Conservation (phyloP, 169 alveolate genomes). For the Fabrea salina region DNA sequence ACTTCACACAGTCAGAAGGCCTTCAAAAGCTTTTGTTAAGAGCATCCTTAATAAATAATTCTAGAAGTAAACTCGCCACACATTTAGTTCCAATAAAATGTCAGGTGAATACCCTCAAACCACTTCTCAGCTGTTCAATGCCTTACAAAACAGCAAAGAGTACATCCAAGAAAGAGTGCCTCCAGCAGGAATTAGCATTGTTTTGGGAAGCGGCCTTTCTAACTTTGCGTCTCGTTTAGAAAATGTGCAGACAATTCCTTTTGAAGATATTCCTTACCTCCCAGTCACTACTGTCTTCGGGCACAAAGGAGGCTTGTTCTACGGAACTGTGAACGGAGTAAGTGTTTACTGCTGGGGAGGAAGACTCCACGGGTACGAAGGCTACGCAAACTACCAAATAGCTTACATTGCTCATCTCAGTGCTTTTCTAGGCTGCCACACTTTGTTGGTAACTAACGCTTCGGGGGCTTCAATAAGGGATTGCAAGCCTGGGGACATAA, state of each 20-base stretch:
- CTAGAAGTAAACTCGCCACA: no score
- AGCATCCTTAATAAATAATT: no score
- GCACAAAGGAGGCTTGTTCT: neutral
- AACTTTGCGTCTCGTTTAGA: neutral
- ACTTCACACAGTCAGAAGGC: neutral
- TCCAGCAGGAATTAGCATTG: neutral
- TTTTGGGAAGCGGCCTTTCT: conserved; percentile 20
- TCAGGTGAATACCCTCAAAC: no score
- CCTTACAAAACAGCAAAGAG: neutral
- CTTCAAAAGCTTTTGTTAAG: neutral
- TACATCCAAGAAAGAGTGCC: neutral
- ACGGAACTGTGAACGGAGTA: neutral
- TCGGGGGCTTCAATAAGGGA: neutral
- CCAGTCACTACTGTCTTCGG: conserved; percentile 28
- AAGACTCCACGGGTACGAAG: conserved; percentile 26
- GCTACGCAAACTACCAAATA: conserved; percentile 3
- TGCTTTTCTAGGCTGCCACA: conserved; percentile 14
- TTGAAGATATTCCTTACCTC: neutral
- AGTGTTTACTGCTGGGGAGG: conserved; percentile 17
- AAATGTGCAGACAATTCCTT: neutral
- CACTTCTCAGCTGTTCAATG: conserved; percentile 9
- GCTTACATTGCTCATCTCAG: conserved; percentile 28
- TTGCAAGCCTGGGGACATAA: neutral
- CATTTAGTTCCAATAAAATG: no score
- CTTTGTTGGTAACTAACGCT: neutral